Conservation (phyloP, 2,329 filamentous ascomycete species). For the Aspergillus luchuensis region DNA sequence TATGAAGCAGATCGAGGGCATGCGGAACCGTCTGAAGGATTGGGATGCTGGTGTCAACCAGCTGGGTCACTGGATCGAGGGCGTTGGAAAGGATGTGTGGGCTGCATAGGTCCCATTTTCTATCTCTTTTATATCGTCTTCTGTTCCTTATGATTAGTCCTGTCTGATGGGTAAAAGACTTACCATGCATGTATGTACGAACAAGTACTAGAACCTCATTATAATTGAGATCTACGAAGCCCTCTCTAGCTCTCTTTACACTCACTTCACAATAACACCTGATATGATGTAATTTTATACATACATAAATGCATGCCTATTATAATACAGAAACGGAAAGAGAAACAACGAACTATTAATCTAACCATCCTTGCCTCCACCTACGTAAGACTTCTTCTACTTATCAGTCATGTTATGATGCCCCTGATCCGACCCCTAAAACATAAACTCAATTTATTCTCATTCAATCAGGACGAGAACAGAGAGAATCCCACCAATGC, state of each 20-base stretch:
- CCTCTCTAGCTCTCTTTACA: neutral
- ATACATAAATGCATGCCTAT: neutral
- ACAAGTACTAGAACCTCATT: constrained; percentile 15
- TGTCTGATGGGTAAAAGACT: neutral
- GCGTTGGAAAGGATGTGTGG: constrained; percentile 92
- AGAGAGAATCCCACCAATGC: constrained; percentile 39
- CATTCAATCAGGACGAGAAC: constrained; percentile 20
- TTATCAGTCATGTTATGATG: too few species aligned
- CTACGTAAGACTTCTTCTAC: too few species aligned
- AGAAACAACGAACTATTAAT: neutral
- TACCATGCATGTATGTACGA: constrained; percentile 20
- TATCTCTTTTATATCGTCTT: constrained; percentile 7
- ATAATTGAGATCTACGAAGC: constrained; percentile 15
- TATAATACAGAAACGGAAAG: neutral
- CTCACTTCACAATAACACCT: neutral
- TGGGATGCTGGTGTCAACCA: constrained; percentile 97
- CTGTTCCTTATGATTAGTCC: constrained; percentile 15
- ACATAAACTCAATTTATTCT: too few species aligned
- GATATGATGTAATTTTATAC: too few species aligned
- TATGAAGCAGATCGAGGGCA: constrained; percentile 89
- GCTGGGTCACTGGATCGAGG: constrained; percentile 95
- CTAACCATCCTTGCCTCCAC: neutral
- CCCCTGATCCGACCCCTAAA: too few species aligned
- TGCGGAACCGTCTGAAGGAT: constrained; percentile 83
- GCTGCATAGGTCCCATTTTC: constrained; percentile 62